Percentiles rank a stretch among this genome's conserved stretches.
Evolutionary conservation across 2,329 filamentous ascomycete genomes (phyloP).

Genomic region (Xylaria sp.): DNA sequence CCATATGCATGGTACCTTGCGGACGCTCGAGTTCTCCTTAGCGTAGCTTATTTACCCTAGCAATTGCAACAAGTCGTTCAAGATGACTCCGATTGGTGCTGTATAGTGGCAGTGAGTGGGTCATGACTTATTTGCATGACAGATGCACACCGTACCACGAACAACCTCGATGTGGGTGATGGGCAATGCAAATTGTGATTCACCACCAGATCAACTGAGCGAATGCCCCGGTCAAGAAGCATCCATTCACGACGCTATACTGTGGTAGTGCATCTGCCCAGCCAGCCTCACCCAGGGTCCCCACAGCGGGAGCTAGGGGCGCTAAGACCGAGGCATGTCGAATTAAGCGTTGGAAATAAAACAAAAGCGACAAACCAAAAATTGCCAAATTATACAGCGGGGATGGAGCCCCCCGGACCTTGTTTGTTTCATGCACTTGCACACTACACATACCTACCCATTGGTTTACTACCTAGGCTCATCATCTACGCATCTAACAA

Average conservation of each 20-base stretch:
- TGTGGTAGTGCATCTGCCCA: constrained; percentile 26
- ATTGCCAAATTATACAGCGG: constrained; percentile 18
- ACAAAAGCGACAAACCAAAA: constrained; percentile 4
- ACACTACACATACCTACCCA: neutral
- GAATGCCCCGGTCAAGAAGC: constrained; percentile 13
- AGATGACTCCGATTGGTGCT: constrained; percentile 32
- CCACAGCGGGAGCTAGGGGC: constrained; percentile 41
- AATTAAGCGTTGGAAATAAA: constrained; percentile 7
- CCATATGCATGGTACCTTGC: constrained; percentile 24
- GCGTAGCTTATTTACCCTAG: constrained; percentile 35
- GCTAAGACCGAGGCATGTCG: constrained; percentile 23
- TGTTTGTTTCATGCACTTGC: constrained; percentile 26
- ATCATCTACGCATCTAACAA: neutral
- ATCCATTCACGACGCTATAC: constrained; percentile 18
- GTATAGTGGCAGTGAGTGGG: constrained; percentile 13
- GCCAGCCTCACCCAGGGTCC: constrained; percentile 36
- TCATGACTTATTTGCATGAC: constrained; percentile 32
- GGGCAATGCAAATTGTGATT: constrained; percentile 30
- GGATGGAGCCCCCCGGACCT: constrained; percentile 13
- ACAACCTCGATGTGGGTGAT: constrained; percentile 21
- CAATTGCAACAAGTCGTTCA: constrained; percentile 32
- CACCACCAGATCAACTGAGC: constrained; percentile 30
- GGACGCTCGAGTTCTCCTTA: constrained; percentile 35
- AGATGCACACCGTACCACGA: constrained; percentile 29
- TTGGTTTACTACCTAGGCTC: neutral